Evolutionary conservation across 179 eudicot species (phyloP).

Genomic region (Corrigiola litoralis): DNA sequence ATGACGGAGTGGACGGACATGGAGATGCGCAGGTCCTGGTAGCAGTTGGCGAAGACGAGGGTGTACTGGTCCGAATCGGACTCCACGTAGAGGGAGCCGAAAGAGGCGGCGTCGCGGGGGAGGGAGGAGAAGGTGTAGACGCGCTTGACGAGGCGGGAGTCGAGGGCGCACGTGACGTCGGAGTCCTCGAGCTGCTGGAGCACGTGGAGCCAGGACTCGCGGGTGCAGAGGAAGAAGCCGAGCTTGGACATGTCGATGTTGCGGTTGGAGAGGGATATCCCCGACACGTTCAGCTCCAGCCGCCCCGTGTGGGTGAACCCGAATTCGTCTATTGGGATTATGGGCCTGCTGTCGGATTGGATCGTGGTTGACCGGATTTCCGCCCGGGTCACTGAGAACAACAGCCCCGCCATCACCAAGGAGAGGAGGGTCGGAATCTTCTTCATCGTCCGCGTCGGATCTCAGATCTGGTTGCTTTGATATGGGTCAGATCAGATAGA

Average conservation of each 20-base stretch:
- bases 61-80: slow-evolving; percentile 46
- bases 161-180: slow-evolving; percentile 46
- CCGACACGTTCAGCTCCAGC: slow-evolving; percentile 48
- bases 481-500: too few species aligned
- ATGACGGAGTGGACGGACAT: slow-evolving; percentile 56
- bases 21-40: slow-evolving; percentile 30
- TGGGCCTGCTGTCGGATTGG: slow-evolving; percentile 46
- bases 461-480: too few species aligned
- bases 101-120: not conserved
- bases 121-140: slow-evolving; percentile 44
- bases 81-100: slow-evolving; percentile 19
- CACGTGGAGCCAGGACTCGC: slow-evolving; percentile 59
- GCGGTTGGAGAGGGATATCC: slow-evolving; percentile 33
- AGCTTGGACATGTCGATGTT: slow-evolving; percentile 30
- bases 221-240: slow-evolving; percentile 67
- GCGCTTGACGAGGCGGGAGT: slow-evolving; percentile 30
- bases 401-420: not conserved
- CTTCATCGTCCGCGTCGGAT: too few species aligned
- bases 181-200: slow-evolving; percentile 39
- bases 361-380: slow-evolving; percentile 51
- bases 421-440: not conserved
- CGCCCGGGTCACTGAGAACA: slow-evolving; percentile 29
- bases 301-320: slow-evolving; percentile 76
- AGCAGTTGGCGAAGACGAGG: slow-evolving; percentile 60
- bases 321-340: slow-evolving; percentile 66